These are phyloP conservation scores for Starmerella scarabaei DNA, from an alignment of 805 yeast genomes.

Conservation along the genomic window DNA sequence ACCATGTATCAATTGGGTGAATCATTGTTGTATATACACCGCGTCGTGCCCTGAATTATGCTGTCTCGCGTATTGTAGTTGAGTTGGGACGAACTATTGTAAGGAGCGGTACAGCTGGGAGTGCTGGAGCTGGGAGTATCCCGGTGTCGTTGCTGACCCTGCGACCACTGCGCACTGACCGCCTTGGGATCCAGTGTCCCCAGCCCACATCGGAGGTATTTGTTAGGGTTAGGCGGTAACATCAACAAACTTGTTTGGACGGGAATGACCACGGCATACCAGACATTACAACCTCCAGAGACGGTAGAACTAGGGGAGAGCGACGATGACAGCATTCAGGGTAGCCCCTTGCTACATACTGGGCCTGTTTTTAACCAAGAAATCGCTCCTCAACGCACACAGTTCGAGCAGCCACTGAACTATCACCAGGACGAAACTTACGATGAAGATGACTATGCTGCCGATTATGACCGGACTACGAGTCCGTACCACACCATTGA, in stretches of 20 bases:
- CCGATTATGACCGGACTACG: neutral
- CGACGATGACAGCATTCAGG: constrained; percentile 19
- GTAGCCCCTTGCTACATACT: constrained; percentile 17
- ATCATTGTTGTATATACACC: constrained; percentile 20
- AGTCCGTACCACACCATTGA: constrained; percentile 1
- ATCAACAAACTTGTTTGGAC: neutral
- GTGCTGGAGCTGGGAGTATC: too few relatives aligned
- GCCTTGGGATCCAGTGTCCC: too few relatives aligned
- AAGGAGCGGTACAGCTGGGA: too few relatives aligned
- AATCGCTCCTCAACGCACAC: too few relatives aligned
- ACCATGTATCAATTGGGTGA: constrained; percentile 34
- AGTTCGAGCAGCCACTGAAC: neutral
- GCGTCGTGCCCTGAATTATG: too few relatives aligned
- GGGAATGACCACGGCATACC: constrained; percentile 3
- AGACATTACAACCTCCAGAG: constrained; percentile 9
- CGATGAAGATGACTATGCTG: neutral
- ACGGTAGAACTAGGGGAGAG: constrained; percentile 5
- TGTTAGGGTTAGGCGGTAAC: too few relatives aligned
- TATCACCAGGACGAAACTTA: neutral
- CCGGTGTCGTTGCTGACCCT: too few relatives aligned
- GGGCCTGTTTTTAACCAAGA: constrained; percentile 4
- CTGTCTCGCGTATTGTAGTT: too few relatives aligned
- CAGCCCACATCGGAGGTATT: too few relatives aligned
- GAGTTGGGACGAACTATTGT: too few relatives aligned
- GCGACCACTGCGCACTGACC: too few relatives aligned